phyloP scores from a whole-genome alignment of 257 asterid species.

The Ballota nigra region DNA sequence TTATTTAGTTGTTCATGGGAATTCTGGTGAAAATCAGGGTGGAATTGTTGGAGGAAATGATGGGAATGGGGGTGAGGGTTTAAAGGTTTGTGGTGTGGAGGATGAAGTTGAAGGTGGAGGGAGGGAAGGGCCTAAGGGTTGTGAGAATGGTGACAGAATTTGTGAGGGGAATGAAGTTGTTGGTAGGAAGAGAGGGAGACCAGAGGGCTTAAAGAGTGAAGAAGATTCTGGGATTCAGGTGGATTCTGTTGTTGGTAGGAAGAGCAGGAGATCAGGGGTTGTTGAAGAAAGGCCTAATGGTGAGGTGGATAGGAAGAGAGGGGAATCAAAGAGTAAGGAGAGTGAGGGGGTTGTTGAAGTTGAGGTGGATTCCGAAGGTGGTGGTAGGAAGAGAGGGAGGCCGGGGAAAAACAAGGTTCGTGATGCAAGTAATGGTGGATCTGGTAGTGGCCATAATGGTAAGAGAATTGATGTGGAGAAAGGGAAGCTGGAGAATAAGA shows the following conservation, averaged over 20 bases:
- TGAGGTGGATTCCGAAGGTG: no score
- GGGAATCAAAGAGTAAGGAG: neutral
- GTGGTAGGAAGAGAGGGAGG: no score
- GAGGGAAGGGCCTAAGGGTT: conserved; percentile 29
- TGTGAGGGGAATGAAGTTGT: conserved; percentile 23
- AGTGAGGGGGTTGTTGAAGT: neutral
- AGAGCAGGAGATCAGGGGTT: neutral
- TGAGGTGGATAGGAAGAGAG: conserved; percentile 15
- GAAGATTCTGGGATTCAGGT: no score
- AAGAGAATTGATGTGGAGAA: neutral
- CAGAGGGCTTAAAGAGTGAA: neutral
- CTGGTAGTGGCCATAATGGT: neutral
- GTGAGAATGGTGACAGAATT: neutral
- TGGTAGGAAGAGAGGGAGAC: neutral
- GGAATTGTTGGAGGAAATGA: conserved; percentile 4
- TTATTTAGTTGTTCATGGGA: conserved; percentile 3
- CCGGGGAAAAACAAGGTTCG: no score
- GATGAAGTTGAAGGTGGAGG: neutral
- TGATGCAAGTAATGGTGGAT: neutral
- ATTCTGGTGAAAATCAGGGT: neutral
- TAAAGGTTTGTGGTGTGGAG: conserved; percentile 4
- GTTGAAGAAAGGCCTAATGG: no score
- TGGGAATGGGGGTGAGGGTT: conserved; percentile 9
- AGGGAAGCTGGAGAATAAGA: neutral
- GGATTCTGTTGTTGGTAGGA: no score